Evolutionary conservation across 1,139 yeast species (phyloP).

Genomic region (Sugiyamaella castrensis): DNA sequence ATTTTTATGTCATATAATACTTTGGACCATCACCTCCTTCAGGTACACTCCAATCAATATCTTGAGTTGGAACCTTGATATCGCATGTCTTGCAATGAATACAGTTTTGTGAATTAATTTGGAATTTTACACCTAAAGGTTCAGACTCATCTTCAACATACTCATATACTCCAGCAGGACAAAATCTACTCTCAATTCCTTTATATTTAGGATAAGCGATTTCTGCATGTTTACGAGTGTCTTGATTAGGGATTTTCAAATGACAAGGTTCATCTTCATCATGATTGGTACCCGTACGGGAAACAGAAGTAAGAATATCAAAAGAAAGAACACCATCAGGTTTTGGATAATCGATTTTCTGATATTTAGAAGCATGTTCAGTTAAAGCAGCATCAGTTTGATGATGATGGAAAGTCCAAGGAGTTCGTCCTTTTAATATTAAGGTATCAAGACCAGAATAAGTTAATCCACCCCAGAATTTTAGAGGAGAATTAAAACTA

Average conservation of each 20-base stretch:
- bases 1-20: slow-evolving; percentile 63
- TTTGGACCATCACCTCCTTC: slow-evolving; percentile 99
- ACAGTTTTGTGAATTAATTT: slow-evolving; percentile 93
- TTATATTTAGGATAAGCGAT: slow-evolving; percentile 67
- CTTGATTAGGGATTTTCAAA: slow-evolving; percentile 70
- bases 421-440: slow-evolving; percentile 71
- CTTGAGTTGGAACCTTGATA: slow-evolving; percentile 92
- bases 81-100: slow-evolving; percentile 98
- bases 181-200: slow-evolving; percentile 88
- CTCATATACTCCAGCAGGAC: slow-evolving; percentile 99
- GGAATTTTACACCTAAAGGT: slow-evolving; percentile 69
- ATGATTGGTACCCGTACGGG: slow-evolving; percentile 94
- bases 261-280: slow-evolving; percentile 93
- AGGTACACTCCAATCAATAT: slow-evolving; percentile 91
- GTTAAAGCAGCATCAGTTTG: slow-evolving; percentile 73
- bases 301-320: slow-evolving; percentile 87
- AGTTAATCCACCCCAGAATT: slow-evolving; percentile 72
- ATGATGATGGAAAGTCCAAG: slow-evolving; percentile 79
- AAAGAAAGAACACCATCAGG: slow-evolving; percentile 90
- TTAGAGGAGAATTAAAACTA: slow-evolving; percentile 70
- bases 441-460: slow-evolving; percentile 85
- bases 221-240: slow-evolving; percentile 63
- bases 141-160: slow-evolving; percentile 67
- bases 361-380: slow-evolving; percentile 57
- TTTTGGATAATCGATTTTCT: slow-evolving; percentile 83